Evolutionary conservation across 2,329 filamentous ascomycete species (phyloP).

Genomic region (Colletotrichum melonis): DNA sequence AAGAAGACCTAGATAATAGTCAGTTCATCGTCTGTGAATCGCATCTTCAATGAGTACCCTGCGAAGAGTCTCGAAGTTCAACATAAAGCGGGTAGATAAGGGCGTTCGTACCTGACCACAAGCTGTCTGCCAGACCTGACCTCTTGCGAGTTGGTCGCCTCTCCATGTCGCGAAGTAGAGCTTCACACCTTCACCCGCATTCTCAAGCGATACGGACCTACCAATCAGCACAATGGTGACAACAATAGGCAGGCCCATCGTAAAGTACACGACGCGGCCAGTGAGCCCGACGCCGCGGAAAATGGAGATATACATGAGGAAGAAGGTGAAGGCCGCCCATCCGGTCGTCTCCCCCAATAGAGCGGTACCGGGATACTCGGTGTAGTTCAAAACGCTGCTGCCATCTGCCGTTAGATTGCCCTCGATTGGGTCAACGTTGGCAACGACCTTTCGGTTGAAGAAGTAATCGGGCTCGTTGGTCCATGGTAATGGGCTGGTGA

Average conservation of each 20-base stretch:
- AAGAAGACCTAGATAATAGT: slow-evolving; percentile 58
- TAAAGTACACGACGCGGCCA: slow-evolving; percentile 70
- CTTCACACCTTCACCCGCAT: slow-evolving; percentile 63
- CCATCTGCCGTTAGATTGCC: slow-evolving; percentile 52
- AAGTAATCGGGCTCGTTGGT: slow-evolving; percentile 61
- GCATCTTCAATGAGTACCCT: too few species aligned
- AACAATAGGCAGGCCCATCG: slow-evolving; percentile 69
- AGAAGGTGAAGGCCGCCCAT: slow-evolving; percentile 68
- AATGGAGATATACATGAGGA: slow-evolving; percentile 69
- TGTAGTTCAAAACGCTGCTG: slow-evolving; percentile 45
- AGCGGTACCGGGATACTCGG: slow-evolving; percentile 56
- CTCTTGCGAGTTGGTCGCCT: slow-evolving; percentile 59
- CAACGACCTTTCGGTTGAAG: slow-evolving; percentile 61
- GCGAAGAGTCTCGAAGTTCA: neutral
- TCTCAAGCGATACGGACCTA: slow-evolving; percentile 63
- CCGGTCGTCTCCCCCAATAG: slow-evolving; percentile 67
- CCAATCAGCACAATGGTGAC: slow-evolving; percentile 68
- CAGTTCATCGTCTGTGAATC: too few species aligned
- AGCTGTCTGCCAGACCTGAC: slow-evolving; percentile 69
- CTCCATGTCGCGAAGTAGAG: slow-evolving; percentile 60
- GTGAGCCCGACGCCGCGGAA: slow-evolving; percentile 69
- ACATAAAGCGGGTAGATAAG: too few species aligned
- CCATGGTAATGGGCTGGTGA: slow-evolving; percentile 65
- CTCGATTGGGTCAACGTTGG: slow-evolving; percentile 54
- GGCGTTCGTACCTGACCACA: slow-evolving; percentile 55